phyloP scores from a whole-genome alignment of 805 yeast species.

The Zygosaccharomyces rouxii region DNA sequence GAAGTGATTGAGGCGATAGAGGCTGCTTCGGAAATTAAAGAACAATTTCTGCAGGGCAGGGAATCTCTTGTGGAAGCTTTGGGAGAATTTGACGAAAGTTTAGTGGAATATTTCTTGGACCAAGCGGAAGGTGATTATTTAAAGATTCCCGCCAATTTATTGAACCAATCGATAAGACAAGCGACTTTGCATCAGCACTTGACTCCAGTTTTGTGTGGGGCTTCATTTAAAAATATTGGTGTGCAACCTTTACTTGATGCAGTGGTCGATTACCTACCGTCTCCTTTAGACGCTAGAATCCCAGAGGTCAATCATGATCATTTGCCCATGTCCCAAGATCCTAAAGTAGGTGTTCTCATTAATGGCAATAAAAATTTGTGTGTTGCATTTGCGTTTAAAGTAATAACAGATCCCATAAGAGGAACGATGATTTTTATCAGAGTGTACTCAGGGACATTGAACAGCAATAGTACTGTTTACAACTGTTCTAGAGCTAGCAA shows the following conservation, averaged over 20 bases:
- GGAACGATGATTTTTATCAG: constrained; percentile 83
- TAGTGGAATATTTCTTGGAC: constrained; percentile 75
- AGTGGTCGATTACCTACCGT: constrained; percentile 69
- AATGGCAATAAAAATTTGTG: constrained; percentile 57
- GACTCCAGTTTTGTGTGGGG: constrained; percentile 86
- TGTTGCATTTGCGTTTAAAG: constrained; percentile 87
- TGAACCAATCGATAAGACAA: constrained; percentile 58
- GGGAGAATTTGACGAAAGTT: constrained; percentile 73
- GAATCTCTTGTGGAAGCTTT: constrained; percentile 79
- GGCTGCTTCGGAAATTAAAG: constrained; percentile 35
- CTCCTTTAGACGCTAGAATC: constrained; percentile 59
- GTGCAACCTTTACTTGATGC: constrained; percentile 93
- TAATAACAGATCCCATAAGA: constrained; percentile 74
- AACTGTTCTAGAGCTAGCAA: constrained; percentile 69
- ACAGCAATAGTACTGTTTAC: constrained; percentile 54
- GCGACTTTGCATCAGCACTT: constrained; percentile 56
- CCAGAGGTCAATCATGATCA: constrained; percentile 42
- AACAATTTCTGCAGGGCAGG: constrained; percentile 53
- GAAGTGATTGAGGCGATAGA: constrained; percentile 56
- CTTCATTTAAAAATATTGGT: constrained; percentile 88
- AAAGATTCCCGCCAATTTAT: constrained; percentile 49
- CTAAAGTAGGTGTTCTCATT: constrained; percentile 45
- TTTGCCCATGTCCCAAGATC: constrained; percentile 39
- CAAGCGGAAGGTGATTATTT: constrained; percentile 60
- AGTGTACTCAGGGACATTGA: constrained; percentile 77